Evolutionary conservation across 2,329 filamentous ascomycete genomes (phyloP).

Genomic region (Lithohypha guttulata): DNA sequence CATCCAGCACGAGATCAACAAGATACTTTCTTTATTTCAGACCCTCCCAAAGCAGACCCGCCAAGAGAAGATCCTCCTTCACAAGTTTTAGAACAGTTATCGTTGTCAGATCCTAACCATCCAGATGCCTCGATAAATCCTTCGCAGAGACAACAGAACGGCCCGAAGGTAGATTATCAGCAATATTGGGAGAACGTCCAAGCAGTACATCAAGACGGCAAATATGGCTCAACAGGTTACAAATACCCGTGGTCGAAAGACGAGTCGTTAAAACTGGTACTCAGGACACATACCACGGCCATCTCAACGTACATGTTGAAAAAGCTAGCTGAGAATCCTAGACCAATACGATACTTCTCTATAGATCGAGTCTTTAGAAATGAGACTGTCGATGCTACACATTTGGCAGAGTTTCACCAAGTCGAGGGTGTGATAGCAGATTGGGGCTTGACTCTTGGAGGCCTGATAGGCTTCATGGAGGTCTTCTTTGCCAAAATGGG

Average conservation of each 20-base stretch:
- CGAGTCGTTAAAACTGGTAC: conserved; percentile 75
- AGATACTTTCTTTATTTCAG: conserved; percentile 97
- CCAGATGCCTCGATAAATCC: too few species aligned
- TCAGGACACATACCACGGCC: conserved; percentile 92
- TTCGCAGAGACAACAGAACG: conserved; percentile 36
- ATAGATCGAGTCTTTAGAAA: conserved; percentile 98
- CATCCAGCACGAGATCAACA: conserved; percentile 94
- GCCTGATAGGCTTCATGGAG: conserved; percentile 87
- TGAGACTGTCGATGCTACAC: conserved; percentile 92
- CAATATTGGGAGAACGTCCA: conserved; percentile 81
- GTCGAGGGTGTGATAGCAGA: conserved; percentile 98
- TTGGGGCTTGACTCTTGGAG: conserved; percentile 83
- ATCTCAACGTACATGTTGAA: conserved; percentile 85
- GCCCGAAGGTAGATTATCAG: conserved; percentile 54
- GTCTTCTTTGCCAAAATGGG: conserved; percentile 97
- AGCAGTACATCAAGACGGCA: conserved; percentile 78
- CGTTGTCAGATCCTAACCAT: conserved; percentile 37
- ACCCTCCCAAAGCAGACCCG: conserved; percentile 64
- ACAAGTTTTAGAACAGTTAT: conserved; percentile 34
- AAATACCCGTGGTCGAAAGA: conserved; percentile 86
- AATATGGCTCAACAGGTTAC: conserved; percentile 92
- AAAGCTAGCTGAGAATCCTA: conserved; percentile 72
- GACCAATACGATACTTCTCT: conserved; percentile 90
- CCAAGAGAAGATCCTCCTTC: conserved; percentile 46
- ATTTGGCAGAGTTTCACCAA: conserved; percentile 96